phyloP scores from a whole-genome alignment of 192 early-diverging fungal species.

The Linnemannia zychae region DNA sequence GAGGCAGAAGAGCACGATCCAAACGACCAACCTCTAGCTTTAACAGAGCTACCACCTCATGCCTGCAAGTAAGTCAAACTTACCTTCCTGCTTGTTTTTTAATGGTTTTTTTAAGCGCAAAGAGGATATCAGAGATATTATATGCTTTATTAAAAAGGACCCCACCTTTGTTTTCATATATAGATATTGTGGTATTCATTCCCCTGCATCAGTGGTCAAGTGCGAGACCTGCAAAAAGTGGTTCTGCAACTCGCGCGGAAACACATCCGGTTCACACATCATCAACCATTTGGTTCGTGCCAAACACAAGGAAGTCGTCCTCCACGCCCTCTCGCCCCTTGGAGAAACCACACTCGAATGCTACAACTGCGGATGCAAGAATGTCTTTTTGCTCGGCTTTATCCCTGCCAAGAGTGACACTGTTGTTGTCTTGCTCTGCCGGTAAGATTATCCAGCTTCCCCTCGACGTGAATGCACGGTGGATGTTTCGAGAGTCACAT shows the following conservation, averaged over 20 bases:
- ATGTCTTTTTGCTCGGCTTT: slow-evolving; percentile 97
- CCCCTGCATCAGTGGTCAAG: slow-evolving; percentile 87
- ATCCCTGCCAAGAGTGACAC: slow-evolving; percentile 99
- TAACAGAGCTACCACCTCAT: slow-evolving; percentile 79
- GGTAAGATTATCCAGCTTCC: slow-evolving; percentile 63
- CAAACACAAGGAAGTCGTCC: slow-evolving; percentile 93
- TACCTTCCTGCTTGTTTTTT: not conserved
- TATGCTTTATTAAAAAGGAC: not conserved
- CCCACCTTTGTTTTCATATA: not conserved
- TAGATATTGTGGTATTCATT: slow-evolving; percentile 96
- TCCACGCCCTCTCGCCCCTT: slow-evolving; percentile 93
- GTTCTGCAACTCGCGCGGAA: slow-evolving; percentile 97
- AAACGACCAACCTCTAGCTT: slow-evolving; percentile 61
- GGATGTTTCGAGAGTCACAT: not conserved
- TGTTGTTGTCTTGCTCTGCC: slow-evolving; percentile 96
- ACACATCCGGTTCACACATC: slow-evolving; percentile 94
- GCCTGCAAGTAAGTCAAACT: slow-evolving; percentile 78
- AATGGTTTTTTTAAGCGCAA: not conserved
- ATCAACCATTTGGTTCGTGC: slow-evolving; percentile 94
- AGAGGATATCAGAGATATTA: not conserved
- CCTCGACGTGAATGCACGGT: not conserved
- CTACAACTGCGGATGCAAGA: slow-evolving; percentile 96
- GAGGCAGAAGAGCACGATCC: slow-evolving; percentile 68
- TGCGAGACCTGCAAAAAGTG: slow-evolving; percentile 94
- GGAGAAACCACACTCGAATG: slow-evolving; percentile 97